A percentile compares a stretch with the other conserved stretches of the same genome.
Evolutionary conservation across 495 filamentous ascomycete species (phyloP).

Genomic region (Xylaria castorea): DNA sequence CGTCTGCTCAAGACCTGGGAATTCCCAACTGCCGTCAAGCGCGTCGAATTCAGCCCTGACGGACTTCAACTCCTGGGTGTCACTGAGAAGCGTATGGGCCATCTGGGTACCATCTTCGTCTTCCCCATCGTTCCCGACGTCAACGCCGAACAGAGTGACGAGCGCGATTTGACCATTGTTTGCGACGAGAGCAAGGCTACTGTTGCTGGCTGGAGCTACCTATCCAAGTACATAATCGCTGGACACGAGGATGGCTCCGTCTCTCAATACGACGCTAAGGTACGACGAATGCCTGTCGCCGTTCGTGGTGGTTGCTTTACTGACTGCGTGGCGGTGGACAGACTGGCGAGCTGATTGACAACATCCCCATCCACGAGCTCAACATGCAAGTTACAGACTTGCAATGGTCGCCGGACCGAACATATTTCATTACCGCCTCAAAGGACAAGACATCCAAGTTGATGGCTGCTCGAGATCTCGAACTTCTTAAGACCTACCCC

Average conservation of each 20-base stretch:
- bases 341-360: conserved; percentile 83
- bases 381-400: conserved; percentile 89
- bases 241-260: conserved; percentile 96
- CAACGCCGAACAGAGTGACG: conserved; percentile 80
- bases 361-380: conserved; percentile 79
- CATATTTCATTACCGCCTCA: conserved; percentile 96
- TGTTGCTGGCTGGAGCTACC: conserved; percentile 93
- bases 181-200: conserved; percentile 95
- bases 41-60: conserved; percentile 94
- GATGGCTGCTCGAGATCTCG: conserved; percentile 80
- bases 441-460: conserved; percentile 97
- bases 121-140: conserved; percentile 83
- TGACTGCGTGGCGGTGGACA: conserved; percentile 42
- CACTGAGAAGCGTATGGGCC: conserved; percentile 97
- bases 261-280: conserved; percentile 94
- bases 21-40: conserved; percentile 93
- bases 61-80: conserved; percentile 87
- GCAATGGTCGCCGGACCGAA: conserved; percentile 91
- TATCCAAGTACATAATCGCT: conserved; percentile 92
- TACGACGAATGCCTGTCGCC: conserved; percentile 40
- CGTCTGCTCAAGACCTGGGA: conserved; percentile 96
- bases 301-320: background rate
- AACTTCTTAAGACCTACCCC: conserved; percentile 88
- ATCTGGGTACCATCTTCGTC: conserved; percentile 89
- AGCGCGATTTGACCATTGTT: conserved; percentile 81